Conservation (phyloP, 805 yeast genomes). For the Pachysolen tannophilus region DNA sequence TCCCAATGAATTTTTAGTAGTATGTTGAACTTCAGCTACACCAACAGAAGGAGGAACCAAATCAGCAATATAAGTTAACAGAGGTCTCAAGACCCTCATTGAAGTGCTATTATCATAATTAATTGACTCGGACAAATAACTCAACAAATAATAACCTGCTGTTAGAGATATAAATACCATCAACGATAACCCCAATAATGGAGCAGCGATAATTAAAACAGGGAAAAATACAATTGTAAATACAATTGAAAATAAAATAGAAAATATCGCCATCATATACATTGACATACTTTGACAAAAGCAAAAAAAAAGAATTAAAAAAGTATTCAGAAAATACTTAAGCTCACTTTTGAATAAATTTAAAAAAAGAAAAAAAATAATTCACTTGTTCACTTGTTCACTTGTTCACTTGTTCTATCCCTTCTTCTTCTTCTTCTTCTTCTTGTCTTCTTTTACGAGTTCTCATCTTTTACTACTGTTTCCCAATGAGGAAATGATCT, state of each 20-base stretch:
- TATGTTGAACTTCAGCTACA: constrained; percentile 13
- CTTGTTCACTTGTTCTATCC: too few relatives aligned
- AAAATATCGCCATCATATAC: neutral
- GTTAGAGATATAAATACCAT: too few relatives aligned
- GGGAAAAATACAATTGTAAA: constrained; percentile 9
- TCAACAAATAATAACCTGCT: too few relatives aligned
- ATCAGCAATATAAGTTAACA: constrained; percentile 20
- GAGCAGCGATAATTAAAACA: constrained; percentile 6
- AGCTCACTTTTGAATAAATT: neutral
- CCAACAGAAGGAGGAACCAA: constrained; percentile 26
- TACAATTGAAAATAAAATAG: constrained; percentile 3
- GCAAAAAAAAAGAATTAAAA: neutral
- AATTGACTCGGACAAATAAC: too few relatives aligned
- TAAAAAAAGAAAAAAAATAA: neutral
- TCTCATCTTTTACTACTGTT: too few relatives aligned
- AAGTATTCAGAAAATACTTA: neutral
- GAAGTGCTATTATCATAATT: too few relatives aligned
- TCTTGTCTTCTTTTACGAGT: too few relatives aligned
- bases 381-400: constrained; percentile 1
- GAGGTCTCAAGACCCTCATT: constrained; percentile 9
- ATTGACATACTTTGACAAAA: neutral
- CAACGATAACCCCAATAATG: constrained; percentile 4
- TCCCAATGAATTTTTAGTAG: too few relatives aligned
- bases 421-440: too few relatives aligned
- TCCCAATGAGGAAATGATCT: too few relatives aligned